Base-by-base conservation (phyloP, 257 asterid species). In the Coffea canephora region DNA sequence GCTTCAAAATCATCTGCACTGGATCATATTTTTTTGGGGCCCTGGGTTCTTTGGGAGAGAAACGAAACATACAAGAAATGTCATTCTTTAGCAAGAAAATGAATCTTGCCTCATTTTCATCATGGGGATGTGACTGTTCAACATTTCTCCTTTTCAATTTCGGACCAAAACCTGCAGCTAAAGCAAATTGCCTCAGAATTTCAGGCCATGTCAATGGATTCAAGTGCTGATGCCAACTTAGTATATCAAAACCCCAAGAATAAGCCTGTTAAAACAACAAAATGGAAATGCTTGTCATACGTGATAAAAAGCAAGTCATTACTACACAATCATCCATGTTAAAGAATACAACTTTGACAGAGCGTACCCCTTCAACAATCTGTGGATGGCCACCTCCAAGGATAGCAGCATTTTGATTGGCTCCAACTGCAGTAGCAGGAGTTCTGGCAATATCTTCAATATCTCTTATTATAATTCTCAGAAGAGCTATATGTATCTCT, bases 201-300 rank as follows among this genome's bases (percentile, higher is more conserved):
- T 95, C 98, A 83, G 98, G 98, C 98, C 98, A 95, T 43, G 98
- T 95, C 85, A 90, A 80, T 27, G 96, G 92, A 85, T 84, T 91
- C 79, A 95, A 86, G 88, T 88, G 91, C 41, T 82, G 84, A 86
- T 89, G 88, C 98, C 98, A 95, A 86, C 89, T 91, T 79, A 83
- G 87, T 86, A 93, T 87, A 88, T 95, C 94, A 80, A 95, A 93
- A 46, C 98, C 98, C 98, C 98, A 95, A 80, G 88, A 84, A 84
- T 89, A 91, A 61, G 98, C 98, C 98, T 95, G 93, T 67, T 67
- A 81, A 76, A 85, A 74, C 76, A 76, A 72, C 36, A 77, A 50
- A 50, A 82, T 78, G 69, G 76, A 79, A 80, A 76, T 81, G 49
- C 74, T 80, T 16, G 45, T 18, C 55, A 66, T 25, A 76, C 64